phyloP scores from a whole-genome alignment of 2,329 filamentous ascomycete species.

The Trichoderma sp. region DNA sequence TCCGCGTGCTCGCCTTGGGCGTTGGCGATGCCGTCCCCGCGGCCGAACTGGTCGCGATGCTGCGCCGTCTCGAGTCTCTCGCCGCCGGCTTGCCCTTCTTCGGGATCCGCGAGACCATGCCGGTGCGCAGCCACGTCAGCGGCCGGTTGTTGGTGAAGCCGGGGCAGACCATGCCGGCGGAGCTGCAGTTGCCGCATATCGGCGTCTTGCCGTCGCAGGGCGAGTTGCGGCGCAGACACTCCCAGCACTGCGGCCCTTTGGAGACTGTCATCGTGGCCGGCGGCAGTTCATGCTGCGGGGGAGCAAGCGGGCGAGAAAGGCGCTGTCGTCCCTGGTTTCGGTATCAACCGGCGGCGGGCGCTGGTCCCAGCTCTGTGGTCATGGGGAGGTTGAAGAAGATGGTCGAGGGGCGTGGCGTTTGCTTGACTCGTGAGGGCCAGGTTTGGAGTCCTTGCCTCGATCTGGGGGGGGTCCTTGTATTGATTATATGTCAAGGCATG shows the following conservation, averaged over 20 bases:
- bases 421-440: not conserved
- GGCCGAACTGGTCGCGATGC: not conserved
- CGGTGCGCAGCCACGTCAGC: slow-evolving; percentile 44
- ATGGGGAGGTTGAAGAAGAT: slow-evolving; percentile 1
- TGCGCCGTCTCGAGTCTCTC: not conserved
- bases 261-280: slow-evolving; percentile 17
- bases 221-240: slow-evolving; percentile 43
- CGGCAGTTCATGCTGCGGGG: slow-evolving; percentile 9
- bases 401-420: slow-evolving; percentile 12
- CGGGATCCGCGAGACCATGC: slow-evolving; percentile 33
- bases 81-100: slow-evolving; percentile 1
- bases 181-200: slow-evolving; percentile 41
- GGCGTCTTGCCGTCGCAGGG: slow-evolving; percentile 44
- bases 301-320: not conserved
- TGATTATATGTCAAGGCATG: not conserved
- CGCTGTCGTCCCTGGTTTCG: not conserved
- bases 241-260: slow-evolving; percentile 42
- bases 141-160: slow-evolving; percentile 44
- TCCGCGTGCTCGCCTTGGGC: not conserved
- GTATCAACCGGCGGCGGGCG: not conserved
- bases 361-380: not conserved
- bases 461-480: slow-evolving; percentile 3
- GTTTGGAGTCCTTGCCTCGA: not conserved
- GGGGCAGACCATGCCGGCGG: slow-evolving; percentile 40
- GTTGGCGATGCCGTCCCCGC: not conserved